phyloP scores from a whole-genome alignment of 208 protist genomes.

The Blastocrithidia nonstop region DNA sequence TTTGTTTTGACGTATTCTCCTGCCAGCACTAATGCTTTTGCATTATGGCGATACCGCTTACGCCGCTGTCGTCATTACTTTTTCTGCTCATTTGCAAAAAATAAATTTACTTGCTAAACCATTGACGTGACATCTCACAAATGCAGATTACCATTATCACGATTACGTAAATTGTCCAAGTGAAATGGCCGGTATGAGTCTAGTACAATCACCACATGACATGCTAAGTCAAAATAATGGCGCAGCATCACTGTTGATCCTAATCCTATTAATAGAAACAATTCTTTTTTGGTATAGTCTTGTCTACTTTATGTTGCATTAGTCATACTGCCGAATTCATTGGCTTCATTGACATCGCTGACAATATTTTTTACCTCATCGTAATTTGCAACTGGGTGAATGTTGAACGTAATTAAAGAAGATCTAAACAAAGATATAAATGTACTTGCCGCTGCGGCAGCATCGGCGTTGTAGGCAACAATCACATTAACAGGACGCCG shows the following conservation, averaged over 20 bases:
- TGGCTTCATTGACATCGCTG: too few species aligned
- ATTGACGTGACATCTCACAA: constrained; percentile 51
- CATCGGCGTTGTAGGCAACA: constrained; percentile 55
- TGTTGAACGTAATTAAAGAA: constrained; percentile 51
- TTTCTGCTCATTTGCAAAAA: constrained; percentile 30
- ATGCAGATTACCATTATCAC: constrained; percentile 27
- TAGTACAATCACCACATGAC: constrained; percentile 65
- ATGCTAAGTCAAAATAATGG: constrained; percentile 43
- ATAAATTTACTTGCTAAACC: constrained; percentile 47
- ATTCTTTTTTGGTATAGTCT: too few species aligned
- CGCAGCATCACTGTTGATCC: constrained; percentile 32
- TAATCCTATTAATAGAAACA: constrained; percentile 69
- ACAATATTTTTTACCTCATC: constrained; percentile 35
- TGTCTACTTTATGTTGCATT: too few species aligned
- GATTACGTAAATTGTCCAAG: constrained; percentile 42
- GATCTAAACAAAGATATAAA: constrained; percentile 49
- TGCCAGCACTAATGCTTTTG: too few species aligned
- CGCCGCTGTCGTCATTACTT: constrained; percentile 12
- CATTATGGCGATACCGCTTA: too few species aligned
- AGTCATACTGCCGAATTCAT: too few species aligned
- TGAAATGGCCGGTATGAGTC: constrained; percentile 65
- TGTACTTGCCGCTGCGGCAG: constrained; percentile 54
- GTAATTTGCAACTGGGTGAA: constrained; percentile 61
- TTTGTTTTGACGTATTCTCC: too few species aligned
- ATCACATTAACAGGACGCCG: constrained; percentile 55